These are phyloP conservation scores for Lachancea mirantina DNA, from an alignment of 805 yeast genomes.

Conservation along the genomic window DNA sequence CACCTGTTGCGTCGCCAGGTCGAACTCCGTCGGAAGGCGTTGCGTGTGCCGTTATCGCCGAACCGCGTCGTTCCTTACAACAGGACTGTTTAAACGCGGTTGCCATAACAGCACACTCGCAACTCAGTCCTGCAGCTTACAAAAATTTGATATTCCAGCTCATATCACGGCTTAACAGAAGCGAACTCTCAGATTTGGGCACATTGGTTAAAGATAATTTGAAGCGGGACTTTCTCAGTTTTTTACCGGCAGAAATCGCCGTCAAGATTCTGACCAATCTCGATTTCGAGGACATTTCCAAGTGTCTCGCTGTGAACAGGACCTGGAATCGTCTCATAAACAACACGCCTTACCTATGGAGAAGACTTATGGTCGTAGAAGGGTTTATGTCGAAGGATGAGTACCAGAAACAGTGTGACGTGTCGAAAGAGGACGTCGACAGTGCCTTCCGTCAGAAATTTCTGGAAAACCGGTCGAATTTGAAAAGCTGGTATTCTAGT, in stretches of 20 bases:
- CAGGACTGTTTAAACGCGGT: constrained; percentile 11
- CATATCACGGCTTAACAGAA: constrained; percentile 23
- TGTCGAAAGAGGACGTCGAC: constrained; percentile 28
- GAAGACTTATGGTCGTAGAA: constrained; percentile 53
- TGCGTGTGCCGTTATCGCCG: neutral
- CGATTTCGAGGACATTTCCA: constrained; percentile 54
- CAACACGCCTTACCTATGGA: constrained; percentile 63
- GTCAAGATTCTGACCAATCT: constrained; percentile 56
- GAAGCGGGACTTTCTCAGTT: constrained; percentile 62
- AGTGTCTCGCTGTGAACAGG: constrained; percentile 56
- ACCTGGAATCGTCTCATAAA: constrained; percentile 64
- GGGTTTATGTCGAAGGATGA: constrained; percentile 44
- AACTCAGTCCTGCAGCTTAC: constrained; percentile 14
- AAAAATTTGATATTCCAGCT: constrained; percentile 24
- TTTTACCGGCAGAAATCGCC: constrained; percentile 70
- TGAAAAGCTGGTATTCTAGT: constrained; percentile 76
- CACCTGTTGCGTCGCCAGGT: constrained; percentile 31
- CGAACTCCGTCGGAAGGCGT: constrained; percentile 4
- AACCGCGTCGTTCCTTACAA: constrained; percentile 2
- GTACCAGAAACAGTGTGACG: constrained; percentile 31
- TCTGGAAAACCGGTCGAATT: constrained; percentile 48
- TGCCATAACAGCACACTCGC: constrained; percentile 12
- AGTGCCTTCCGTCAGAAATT: constrained; percentile 36
- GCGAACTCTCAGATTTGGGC: constrained; percentile 27
- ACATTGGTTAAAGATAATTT: constrained; percentile 34